Conservation (phyloP, 2,329 filamentous ascomycete species). For the Coniochaeta sp. region DNA sequence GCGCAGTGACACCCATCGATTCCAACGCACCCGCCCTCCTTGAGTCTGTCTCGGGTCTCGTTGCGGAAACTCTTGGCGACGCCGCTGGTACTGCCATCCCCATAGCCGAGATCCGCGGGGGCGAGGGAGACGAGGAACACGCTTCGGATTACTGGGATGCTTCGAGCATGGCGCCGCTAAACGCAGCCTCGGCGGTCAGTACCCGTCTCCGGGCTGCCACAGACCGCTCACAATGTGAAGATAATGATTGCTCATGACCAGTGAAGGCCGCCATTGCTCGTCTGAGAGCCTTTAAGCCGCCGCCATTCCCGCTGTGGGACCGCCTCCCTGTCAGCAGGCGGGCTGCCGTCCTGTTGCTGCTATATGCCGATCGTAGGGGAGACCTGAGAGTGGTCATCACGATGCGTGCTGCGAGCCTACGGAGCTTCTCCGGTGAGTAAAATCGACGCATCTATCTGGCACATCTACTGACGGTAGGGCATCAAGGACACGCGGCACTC, state of each 20-base stretch:
- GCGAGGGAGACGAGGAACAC: neutral
- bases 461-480: neutral
- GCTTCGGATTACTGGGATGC: conserved; percentile 49
- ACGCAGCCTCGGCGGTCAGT: conserved; percentile 46
- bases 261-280: conserved; percentile 51
- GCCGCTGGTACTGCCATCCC: neutral
- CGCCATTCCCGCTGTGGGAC: conserved; percentile 56
- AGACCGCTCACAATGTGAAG: too few species aligned
- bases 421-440: conserved; percentile 56
- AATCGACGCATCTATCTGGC: neutral
- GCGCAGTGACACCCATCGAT: neutral
- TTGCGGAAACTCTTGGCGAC: neutral
- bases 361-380: conserved; percentile 78
- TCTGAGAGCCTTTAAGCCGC: conserved; percentile 53
- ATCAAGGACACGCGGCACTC: conserved; percentile 66
- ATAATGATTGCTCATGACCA: conserved; percentile 24
- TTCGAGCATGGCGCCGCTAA: conserved; percentile 49
- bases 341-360: conserved; percentile 79
- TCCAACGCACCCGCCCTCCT: neutral
- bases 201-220: too few species aligned
- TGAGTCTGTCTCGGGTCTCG: neutral
- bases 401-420: conserved; percentile 56
- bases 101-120: neutral
- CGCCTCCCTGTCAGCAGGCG: conserved; percentile 56
- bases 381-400: conserved; percentile 68